These are phyloP conservation scores for Cytospora piceae DNA, from an alignment of 2,329 filamentous ascomycete genomes.

Conservation along the genomic window DNA sequence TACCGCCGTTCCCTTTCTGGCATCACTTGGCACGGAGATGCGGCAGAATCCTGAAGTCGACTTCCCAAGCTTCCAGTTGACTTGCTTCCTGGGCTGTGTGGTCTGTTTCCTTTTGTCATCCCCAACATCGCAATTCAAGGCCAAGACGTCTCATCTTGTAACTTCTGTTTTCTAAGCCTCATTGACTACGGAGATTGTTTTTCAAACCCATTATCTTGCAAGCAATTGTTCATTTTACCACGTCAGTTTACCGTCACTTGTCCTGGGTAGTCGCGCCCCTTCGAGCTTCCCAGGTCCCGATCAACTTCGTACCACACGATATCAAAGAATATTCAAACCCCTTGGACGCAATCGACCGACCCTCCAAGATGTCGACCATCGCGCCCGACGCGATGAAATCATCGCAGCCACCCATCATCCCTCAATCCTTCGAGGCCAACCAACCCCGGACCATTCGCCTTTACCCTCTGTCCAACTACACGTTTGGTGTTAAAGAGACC, in stretches of 20 bases:
- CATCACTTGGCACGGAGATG: neutral
- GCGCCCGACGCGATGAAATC: slow-evolving; percentile 77
- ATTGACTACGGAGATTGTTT: neutral
- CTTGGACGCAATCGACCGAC: neutral
- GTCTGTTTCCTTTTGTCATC: neutral
- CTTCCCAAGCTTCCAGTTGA: neutral
- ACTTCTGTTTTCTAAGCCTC: neutral
- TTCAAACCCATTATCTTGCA: neutral
- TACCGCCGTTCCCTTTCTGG: neutral
- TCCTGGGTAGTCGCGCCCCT: neutral
- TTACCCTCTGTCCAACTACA: slow-evolving; percentile 97
- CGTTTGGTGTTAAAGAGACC: slow-evolving; percentile 96
- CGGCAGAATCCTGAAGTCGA: neutral
- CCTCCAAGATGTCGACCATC: slow-evolving; percentile 75
- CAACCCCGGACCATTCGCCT: slow-evolving; percentile 89
- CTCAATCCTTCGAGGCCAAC: slow-evolving; percentile 83
- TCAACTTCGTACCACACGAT: neutral
- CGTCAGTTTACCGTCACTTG: neutral
- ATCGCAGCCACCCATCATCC: slow-evolving; percentile 76
- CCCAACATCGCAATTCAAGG: neutral
- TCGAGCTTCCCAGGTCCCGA: neutral
- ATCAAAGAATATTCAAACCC: neutral
- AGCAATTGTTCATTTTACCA: neutral
- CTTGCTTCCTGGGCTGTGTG: neutral
- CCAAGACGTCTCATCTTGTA: neutral